phyloP scores from a whole-genome alignment of 768 basidiomycete genomes.

The Albatrellus ellisii region DNA sequence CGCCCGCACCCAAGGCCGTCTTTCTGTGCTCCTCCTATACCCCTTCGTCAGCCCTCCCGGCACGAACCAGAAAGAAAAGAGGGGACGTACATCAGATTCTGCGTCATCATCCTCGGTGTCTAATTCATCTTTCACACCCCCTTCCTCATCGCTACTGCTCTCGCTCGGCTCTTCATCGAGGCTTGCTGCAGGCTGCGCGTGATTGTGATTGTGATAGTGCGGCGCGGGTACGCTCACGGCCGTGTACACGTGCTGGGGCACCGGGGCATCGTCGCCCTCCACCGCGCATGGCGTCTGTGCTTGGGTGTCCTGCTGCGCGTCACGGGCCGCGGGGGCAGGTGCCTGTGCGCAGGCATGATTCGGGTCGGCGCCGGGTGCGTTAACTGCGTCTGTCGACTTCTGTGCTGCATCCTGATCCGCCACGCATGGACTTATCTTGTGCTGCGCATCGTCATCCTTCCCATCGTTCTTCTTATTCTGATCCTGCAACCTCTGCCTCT shows the following conservation, averaged over 20 bases:
- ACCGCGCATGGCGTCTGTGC: too few species aligned
- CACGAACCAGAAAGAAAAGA: not conserved
- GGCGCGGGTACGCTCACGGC: slow-evolving; percentile 20
- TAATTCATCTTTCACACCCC: slow-evolving; percentile 5
- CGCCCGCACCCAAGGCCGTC: slow-evolving; percentile 12
- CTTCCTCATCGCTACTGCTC: slow-evolving; percentile 7
- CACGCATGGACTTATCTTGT: too few species aligned
- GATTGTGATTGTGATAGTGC: slow-evolving; percentile 7
- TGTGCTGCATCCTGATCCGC: too few species aligned
- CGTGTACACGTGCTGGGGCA: slow-evolving; percentile 13
- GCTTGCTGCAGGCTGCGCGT: not conserved
- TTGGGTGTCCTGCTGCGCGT: too few species aligned
- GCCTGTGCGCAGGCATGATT: too few species aligned
- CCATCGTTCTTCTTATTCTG: not conserved
- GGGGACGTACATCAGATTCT: slow-evolving; percentile 20
- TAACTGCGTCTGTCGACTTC: too few species aligned
- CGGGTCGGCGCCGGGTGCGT: too few species aligned
- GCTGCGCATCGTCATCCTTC: too few species aligned
- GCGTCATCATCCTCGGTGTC: slow-evolving; percentile 17
- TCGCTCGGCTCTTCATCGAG: slow-evolving; percentile 15
- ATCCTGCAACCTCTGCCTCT: slow-evolving; percentile 17
- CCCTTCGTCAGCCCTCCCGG: not conserved
- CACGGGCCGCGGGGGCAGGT: too few species aligned
- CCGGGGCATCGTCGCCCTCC: not conserved
- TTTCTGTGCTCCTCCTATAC: slow-evolving; percentile 7